Evolutionary conservation across 2,329 filamentous ascomycete species (phyloP).

Genomic region (Cercospora sesami): DNA sequence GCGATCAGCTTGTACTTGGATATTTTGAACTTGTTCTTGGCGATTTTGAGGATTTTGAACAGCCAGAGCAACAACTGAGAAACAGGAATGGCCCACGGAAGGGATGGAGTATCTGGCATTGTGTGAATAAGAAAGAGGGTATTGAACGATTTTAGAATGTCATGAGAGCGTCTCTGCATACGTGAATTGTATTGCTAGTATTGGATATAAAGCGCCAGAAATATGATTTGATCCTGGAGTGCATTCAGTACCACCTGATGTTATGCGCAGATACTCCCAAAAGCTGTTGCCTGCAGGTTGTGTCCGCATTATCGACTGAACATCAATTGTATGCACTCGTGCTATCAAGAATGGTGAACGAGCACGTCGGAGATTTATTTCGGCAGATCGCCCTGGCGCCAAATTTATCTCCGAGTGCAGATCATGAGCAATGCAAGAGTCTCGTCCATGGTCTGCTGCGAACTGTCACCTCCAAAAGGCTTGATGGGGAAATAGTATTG

Average conservation of each 20-base stretch:
- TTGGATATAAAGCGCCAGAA: background rate
- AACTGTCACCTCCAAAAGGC: background rate
- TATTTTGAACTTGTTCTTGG: constrained; percentile 78
- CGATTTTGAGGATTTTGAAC: constrained; percentile 93
- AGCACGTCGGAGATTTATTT: background rate
- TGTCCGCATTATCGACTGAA: background rate
- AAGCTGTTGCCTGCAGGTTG: background rate
- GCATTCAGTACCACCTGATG: background rate
- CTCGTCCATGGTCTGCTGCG: background rate
- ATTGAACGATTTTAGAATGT: background rate
- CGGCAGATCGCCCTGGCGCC: background rate
- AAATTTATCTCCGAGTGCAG: background rate
- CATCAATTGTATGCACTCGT: background rate
- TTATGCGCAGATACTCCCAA: background rate
- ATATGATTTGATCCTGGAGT: background rate
- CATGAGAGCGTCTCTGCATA: background rate
- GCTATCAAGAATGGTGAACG: background rate
- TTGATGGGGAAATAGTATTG: background rate
- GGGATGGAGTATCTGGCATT: background rate
- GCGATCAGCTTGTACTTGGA: constrained; percentile 81
- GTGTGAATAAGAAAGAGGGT: background rate
- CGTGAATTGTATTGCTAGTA: constrained; percentile 3
- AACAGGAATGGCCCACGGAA: no score
- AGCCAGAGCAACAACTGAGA: constrained; percentile 86
- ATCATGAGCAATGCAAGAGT: background rate